Base-by-base conservation (phyloP, 306 rosid species). In the Sicyos edulis region DNA sequence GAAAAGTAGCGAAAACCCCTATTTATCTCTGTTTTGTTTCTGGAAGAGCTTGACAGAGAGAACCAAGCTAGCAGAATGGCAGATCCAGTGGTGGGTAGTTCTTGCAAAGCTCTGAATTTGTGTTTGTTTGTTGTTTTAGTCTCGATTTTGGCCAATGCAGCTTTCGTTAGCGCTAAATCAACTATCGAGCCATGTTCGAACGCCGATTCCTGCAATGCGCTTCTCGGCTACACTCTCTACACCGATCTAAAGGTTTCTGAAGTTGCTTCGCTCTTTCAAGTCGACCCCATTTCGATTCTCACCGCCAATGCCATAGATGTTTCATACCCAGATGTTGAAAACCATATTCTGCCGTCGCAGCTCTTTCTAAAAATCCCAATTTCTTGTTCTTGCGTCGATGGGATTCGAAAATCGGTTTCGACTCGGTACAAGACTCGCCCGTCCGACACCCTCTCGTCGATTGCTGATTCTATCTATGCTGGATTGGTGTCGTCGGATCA, bases 101-200 rank as follows among this genome's bases (percentile, higher is more conserved):
- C 54, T 6, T 22, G 22, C 20, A 53, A 70, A 66, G 45, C 63
- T 60, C 58, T 80, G 55, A 24, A 51, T 59, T 65, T 81, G 54
- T 29, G 75, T 54, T 62, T 75, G n/a, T 26, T 73, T 21, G 5
- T 82, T 12, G 49, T 84, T 37, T 50, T 77, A 3, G 71, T 76
- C 2, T 52, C 54, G 2, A 74, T 71, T 20, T 21, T 80, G 7
- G 19, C 26, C 72, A 82, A 77, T 62, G 86, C 70, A 74, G 74
- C 75, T 56, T 61, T 12, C 16, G 82, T 79, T 56, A 69, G 74
- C 81, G 83, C 85, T 0, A 95, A 95, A 80, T 95, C 99, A 54
- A 95, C 97, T 9, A 95, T 95, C 51, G 99, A 95, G 81, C 97
- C 99, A n/a, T 95, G 99, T 75, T 74, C 95, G 0, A 95, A 87